A percentile compares a stretch with the other conserved stretches of the same genome.
phyloP scores from a whole-genome alignment of 306 rosid genomes.

The Oxytropis ochrocephala region DNA sequence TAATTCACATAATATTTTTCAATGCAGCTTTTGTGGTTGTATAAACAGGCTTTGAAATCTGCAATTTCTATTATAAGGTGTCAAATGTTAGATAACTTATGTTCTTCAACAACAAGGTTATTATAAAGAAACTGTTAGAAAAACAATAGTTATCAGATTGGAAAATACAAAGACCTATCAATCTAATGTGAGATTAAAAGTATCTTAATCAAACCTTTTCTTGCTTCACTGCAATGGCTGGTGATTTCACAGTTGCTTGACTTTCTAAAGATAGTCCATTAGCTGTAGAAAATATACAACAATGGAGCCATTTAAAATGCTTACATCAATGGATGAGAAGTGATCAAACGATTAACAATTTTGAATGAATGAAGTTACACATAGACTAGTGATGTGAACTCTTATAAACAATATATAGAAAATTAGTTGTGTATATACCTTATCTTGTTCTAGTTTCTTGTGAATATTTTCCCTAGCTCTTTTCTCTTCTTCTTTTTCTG shows the following conservation, averaged over 20 bases:
- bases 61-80: constrained; percentile 18
- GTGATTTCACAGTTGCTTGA: too few relatives aligned
- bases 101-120: not conserved
- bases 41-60: constrained; percentile 30
- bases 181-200: not conserved
- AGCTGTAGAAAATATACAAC: too few relatives aligned
- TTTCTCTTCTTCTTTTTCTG: constrained; percentile 61
- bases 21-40: constrained; percentile 30
- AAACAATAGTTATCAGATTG: not conserved
- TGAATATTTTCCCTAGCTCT: constrained; percentile 55
- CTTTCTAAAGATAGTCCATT: too few relatives aligned
- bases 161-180: not conserved
- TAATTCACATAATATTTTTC: too few relatives aligned
- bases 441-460: constrained; percentile 67
- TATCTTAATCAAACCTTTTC: constrained; percentile 30
- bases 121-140: not conserved
- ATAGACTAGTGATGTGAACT: not conserved
- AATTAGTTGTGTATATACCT: constrained; percentile 50
- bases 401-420: not conserved
- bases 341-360: too few relatives aligned
- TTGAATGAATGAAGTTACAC: too few relatives aligned
- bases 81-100: not conserved
- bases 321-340: too few relatives aligned
- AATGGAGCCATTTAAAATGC: too few relatives aligned
- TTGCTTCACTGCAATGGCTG: not conserved